These are phyloP conservation scores for Curvularia verruculosa DNA, from an alignment of 2,329 filamentous ascomycete genomes.

Conservation along the genomic window DNA sequence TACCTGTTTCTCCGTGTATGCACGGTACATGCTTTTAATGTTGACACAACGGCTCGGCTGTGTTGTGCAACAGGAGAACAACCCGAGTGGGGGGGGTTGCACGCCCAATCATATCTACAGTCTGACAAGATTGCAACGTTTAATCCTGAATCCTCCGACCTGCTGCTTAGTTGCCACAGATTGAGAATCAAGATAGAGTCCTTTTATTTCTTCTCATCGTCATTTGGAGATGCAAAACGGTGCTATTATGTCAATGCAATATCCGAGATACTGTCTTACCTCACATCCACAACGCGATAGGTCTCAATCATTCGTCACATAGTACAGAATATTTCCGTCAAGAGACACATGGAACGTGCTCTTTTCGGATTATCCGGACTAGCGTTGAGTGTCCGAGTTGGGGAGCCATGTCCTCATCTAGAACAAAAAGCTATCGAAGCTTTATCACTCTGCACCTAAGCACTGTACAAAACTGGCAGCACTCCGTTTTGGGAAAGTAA, in stretches of 20 bases:
- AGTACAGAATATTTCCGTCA: background rate
- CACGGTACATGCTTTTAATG: slow-evolving; percentile 18
- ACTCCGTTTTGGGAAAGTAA: background rate
- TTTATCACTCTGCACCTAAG: background rate
- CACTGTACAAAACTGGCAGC: background rate
- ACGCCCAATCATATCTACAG: slow-evolving; percentile 6
- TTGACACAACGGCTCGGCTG: slow-evolving; percentile 11
- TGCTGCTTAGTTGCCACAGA: slow-evolving; percentile 2
- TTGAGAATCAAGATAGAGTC: background rate
- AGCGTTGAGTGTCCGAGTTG: background rate
- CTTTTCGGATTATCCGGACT: background rate
- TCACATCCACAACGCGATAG: background rate
- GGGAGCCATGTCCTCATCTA: background rate
- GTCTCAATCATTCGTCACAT: background rate
- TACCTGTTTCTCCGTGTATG: slow-evolving; percentile 13
- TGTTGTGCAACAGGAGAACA: slow-evolving; percentile 8
- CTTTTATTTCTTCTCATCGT: background rate
- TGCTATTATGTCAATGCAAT: background rate
- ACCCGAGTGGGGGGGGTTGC: slow-evolving; percentile 6
- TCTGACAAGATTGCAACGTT: slow-evolving; percentile 2
- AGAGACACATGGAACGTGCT: background rate
- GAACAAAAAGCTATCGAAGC: background rate
- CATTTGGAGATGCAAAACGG: background rate
- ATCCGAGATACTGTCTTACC: background rate
- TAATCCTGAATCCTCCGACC: slow-evolving; percentile 2